Conservation (phyloP, 176 grass and related monocot species). For the Triticum timopheevii region DNA sequence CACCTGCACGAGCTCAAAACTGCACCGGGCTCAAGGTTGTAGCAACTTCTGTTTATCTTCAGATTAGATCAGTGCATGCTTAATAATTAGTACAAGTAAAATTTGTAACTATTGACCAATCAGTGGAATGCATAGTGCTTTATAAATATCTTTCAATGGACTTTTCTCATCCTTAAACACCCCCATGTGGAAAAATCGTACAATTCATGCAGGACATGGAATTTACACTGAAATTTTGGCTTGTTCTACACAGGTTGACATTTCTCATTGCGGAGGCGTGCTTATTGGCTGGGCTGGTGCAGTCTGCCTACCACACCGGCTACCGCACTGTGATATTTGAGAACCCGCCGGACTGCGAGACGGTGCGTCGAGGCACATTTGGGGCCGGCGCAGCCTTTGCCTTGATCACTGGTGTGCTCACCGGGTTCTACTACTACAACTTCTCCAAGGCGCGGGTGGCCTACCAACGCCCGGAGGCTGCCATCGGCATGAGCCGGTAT, state of each 20-base stretch:
- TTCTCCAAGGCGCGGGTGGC: conserved; percentile 56
- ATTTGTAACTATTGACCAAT: background rate
- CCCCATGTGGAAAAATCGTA: background rate
- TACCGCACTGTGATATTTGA: conserved; percentile 48
- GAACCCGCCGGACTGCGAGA: conserved; percentile 65
- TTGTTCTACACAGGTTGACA: conserved; percentile 51
- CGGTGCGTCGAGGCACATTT: conserved; percentile 65
- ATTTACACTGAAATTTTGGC: background rate
- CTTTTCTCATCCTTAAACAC: background rate
- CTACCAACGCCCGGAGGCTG: conserved; percentile 34
- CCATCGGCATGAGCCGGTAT: conserved; percentile 61
- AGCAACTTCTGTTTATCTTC: background rate
- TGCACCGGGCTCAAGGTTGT: background rate
- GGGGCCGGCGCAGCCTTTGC: conserved; percentile 74
- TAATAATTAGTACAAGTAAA: background rate
- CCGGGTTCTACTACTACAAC: conserved; percentile 59
- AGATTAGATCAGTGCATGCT: background rate
- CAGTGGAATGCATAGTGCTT: background rate
- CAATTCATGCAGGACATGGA: background rate
- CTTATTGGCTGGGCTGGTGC: conserved; percentile 70
- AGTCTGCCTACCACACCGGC: conserved; percentile 80
- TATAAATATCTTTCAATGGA: background rate
- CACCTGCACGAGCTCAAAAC: background rate
- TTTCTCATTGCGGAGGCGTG: conserved; percentile 78
- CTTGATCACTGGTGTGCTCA: conserved; percentile 66